Percentiles rank a stretch among this genome's conserved stretches.
phyloP scores from a whole-genome alignment of 108 stramenopile genomes.

The Aureococcus anophagefferens region DNA sequence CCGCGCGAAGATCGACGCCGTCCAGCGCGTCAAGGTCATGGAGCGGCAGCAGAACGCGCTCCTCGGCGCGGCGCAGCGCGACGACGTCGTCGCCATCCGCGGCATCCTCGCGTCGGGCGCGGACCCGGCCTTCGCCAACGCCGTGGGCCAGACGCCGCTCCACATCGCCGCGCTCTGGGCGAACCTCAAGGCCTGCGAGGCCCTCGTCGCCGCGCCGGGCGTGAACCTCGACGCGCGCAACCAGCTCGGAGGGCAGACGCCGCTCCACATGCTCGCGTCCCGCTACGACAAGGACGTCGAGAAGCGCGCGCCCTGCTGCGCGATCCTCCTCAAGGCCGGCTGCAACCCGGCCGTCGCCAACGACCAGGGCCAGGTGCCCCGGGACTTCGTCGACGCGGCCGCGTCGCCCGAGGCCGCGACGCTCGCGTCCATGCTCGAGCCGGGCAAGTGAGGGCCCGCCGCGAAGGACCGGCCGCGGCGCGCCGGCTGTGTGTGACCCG shows the following conservation, averaged over 20 bases:
- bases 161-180: slow-evolving; percentile 5
- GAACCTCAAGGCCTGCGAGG: not conserved
- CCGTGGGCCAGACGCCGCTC: slow-evolving; percentile 2
- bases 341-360: too few species aligned
- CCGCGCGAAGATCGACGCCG: not conserved
- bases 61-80: slow-evolving; percentile 3
- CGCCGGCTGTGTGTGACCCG: too few species aligned
- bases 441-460: too few species aligned
- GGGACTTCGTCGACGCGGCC: too few species aligned
- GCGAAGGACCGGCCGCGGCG: too few species aligned
- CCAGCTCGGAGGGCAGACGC: not conserved
- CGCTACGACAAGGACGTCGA: too few species aligned
- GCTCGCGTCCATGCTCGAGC: too few species aligned
- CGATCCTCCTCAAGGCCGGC: too few species aligned
- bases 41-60: slow-evolving; percentile 1
- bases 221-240: not conserved
- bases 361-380: too few species aligned
- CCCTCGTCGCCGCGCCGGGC: not conserved
- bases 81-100: slow-evolving; percentile 1
- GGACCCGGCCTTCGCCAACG: not conserved
- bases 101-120: not conserved
- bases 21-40: not conserved
- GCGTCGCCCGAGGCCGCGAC: too few species aligned
- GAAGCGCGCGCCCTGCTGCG: too few species aligned
- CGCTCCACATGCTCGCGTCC: not conserved